Conservation (phyloP, 257 asterid species). For the Paulownia fortunei region DNA sequence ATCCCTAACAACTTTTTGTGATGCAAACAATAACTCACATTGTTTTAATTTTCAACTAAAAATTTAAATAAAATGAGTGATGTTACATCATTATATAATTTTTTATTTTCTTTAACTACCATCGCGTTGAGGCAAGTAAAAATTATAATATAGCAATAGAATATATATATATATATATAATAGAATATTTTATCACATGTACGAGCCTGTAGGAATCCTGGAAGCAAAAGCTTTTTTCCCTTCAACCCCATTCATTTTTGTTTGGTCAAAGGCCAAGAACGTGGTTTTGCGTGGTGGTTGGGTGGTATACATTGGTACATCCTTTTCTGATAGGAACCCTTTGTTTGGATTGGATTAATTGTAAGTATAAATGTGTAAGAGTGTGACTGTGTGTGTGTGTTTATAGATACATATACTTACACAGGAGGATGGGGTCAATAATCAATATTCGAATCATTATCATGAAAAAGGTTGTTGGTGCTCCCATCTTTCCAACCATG, state of each 20-base stretch:
- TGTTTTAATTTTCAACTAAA: too few relatives aligned
- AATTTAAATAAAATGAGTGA: too few relatives aligned
- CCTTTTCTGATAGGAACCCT: constrained; percentile 9
- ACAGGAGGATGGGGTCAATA: too few relatives aligned
- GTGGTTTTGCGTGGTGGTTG: constrained; percentile 41
- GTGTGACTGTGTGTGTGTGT: constrained; percentile 29
- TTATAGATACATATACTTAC: not conserved
- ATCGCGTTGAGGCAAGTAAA: too few relatives aligned
- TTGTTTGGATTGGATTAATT: not conserved
- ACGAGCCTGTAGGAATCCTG: constrained; percentile 2
- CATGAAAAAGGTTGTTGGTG: constrained; percentile 38
- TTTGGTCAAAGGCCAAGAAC: constrained; percentile 38
- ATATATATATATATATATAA: too few relatives aligned
- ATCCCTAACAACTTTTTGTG: too few relatives aligned
- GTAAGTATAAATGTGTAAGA: constrained; percentile 10
- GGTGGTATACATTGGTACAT: constrained; percentile 29
- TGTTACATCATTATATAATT: too few relatives aligned
- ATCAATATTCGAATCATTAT: constrained; percentile 49
- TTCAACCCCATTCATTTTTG: constrained; percentile 16
- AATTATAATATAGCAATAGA: too few relatives aligned
- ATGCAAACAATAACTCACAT: too few relatives aligned
- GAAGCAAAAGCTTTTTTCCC: not conserved
- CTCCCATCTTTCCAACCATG: constrained; percentile 35
- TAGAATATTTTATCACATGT: too few relatives aligned
- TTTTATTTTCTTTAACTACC: too few relatives aligned